Evolutionary conservation across 371 early-diverging fungal species (phyloP), one percentile per base, ranked within the genome.

Genomic region (Lichtheimia ornata): DNA sequence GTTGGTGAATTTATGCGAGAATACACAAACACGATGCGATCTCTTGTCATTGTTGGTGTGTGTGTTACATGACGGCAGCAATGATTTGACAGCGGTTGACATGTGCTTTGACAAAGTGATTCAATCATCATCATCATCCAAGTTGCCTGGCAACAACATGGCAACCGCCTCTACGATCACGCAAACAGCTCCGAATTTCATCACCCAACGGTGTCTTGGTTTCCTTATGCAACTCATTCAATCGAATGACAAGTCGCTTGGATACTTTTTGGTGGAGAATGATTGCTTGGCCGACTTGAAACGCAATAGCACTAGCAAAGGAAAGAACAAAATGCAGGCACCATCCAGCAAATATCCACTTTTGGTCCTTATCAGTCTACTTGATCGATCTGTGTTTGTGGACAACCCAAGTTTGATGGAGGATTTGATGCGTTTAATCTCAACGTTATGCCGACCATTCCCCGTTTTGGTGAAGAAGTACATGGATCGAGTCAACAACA

Each of bases 1-100:
- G 13, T 68, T 98, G 50, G 80, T 90, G 52, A 94, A 94, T 70
- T 84, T 98, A 6, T 91, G 94, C 66, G 96, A 97, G 71, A 97
- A 97, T 70, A 86, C 84, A 62, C 87, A 88, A 60, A 91, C 96
- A 1, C 84, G 97, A 9, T 66, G 84, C 6, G 97, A 98, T 58
- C 70, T 97, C 0, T 77, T 97, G 15, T 87, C 91, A 2, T 80
- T 96, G 40, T 74, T 98, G 57, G 82, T 98, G 15, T 91, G 92
- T 28, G 87, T 96, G 28, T 79, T 98, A 44, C 90, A 91, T 58
- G 93, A 94, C 59, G 93, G 93, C 11, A 88, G 89, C 47, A 82
- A 82, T 2, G 93, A 93, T 66, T 62, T 94, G 56, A 85, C 85
- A 15, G 85, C 88, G 13, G 89, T 93, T 0, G 94, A 95, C 57